Base-by-base conservation (phyloP, 495 filamentous ascomycete genomes). In the Talaromyces adpressus region DNA sequence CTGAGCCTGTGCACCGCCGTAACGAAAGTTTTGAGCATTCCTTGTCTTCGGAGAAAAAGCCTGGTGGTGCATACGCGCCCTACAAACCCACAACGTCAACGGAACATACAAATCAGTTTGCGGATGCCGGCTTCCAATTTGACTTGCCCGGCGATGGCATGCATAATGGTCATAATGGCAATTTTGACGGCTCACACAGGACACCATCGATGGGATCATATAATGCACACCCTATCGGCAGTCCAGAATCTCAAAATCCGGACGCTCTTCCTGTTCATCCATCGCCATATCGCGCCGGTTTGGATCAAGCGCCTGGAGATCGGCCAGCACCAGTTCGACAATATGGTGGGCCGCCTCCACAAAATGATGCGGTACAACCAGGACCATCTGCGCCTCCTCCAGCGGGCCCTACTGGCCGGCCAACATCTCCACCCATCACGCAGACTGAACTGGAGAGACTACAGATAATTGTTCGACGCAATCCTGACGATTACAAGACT, bases 181-280 rank as follows among this genome's bases (percentile, higher is more conserved):
- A 3, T 34, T 60, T 25, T 49, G 54, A 63, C 22, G 54, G 29
- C 45, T 54, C 52, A 25, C 34, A 63, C 25, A 34, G 23, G 56
- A 62, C 47, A 36, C 63, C 39, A 34, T 62, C 27, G 30, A 59
- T 34, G 66, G 57, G 69, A 72, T 63, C 70, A 64, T 18, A 63
- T n/a, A 63, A 67, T 45, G 67, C 68, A 23, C 68, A 61, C 30
- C 57, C 63, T 3, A 67, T n/a, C 58, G 14, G 57, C 64, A 61
- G 67, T 59, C 52, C 62, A 69, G 71, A 68, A 67, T 77, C 68
- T 62, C 78, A 75, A 66, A 79, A 84, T 59, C 80, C 82, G 2
- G 88, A 92, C 71, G 77, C 77, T n/a, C 79, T 95, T 3, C 75
- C 91, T 16, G 81, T 84, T 32, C 94, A 97, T 70, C 92, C 93